phyloP scores from a whole-genome alignment of 305 asterid species.

The Galium porrigens region DNA sequence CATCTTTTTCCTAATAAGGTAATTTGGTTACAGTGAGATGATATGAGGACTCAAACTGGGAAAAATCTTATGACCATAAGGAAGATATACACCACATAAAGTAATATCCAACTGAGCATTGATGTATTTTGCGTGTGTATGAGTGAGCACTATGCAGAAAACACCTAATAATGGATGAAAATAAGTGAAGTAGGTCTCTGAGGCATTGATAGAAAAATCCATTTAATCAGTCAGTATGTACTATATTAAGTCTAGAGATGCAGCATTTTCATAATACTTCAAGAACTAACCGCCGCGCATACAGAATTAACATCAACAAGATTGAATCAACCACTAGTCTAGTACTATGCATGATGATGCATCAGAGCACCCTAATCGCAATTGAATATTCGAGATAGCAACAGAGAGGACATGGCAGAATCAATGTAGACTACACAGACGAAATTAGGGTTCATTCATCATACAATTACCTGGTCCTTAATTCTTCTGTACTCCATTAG shows the following conservation, averaged over 20 bases:
- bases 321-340: not conserved
- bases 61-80: not conserved
- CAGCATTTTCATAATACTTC: not conserved
- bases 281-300: not conserved
- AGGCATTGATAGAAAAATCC: not conserved
- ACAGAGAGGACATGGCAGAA: not conserved
- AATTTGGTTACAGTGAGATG: not conserved
- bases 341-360: not conserved
- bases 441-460: not conserved
- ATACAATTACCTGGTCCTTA: constrained; percentile 47
- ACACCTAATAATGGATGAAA: not conserved
- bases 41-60: not conserved
- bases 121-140: not conserved
- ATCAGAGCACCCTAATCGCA: not conserved
- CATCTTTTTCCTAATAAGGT: constrained; percentile 37
- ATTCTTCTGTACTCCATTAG: constrained; percentile 62
- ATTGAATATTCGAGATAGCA: not conserved
- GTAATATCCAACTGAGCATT: not conserved
- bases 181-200: not conserved
- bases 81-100: not conserved
- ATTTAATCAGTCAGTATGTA: not conserved
- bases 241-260: not conserved
- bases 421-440: not conserved
- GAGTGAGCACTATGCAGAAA: not conserved
- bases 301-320: not conserved